Base-by-base conservation (phyloP, 2,329 filamentous ascomycete genomes). In the Hymenoscyphus infarciens region DNA sequence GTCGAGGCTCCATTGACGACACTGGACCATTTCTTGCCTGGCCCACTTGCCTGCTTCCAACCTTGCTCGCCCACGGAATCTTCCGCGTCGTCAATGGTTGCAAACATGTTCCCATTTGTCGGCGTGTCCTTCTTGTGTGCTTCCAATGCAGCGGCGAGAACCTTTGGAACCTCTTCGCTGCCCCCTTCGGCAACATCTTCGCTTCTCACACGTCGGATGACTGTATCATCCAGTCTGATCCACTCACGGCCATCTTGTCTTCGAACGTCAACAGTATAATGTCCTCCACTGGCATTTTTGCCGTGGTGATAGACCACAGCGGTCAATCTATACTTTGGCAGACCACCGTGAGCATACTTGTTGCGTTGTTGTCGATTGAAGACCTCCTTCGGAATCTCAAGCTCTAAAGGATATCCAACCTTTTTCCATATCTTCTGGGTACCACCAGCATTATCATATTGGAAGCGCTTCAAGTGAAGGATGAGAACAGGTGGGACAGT, bases 351-450 rank as follows among this genome's bases (percentile, higher is more conserved):
- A 16, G 85, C 80, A 29, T 83, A 80, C 66, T 90, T 80, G 54
- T 82, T 82, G 68, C 86, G 86, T 74, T 87, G 89, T 71, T 89
- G 85, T 33, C 88, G 86, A 11, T 92, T 89, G 72, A 99, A 89
- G 10, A 92, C 89, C 73, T 98, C 94, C 62, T 88, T 89, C 0
- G 95, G 95, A 66, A 99, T 92, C 74, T 98, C 94, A 58, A 99
- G 82, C 72, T 98, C 93, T 31, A 99, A 80, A 0, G 95, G 95
- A 73, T 99, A 99, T 22, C 92, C 94, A 63, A 99, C 83, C 79
- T 94, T 96, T 80, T 98, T 99, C 91, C 94, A 97, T 67, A 98
- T 96, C 81, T 99, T 99, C 72, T 97, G 89, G 0, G 92, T 96
- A 27, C 92, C 92, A 54, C 88, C 90, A 63, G 88, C 85, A 65